These are phyloP conservation scores for Phalaenopsis hybrid DNA, from an alignment of 116 monocot genomes.

Conservation along the genomic window DNA sequence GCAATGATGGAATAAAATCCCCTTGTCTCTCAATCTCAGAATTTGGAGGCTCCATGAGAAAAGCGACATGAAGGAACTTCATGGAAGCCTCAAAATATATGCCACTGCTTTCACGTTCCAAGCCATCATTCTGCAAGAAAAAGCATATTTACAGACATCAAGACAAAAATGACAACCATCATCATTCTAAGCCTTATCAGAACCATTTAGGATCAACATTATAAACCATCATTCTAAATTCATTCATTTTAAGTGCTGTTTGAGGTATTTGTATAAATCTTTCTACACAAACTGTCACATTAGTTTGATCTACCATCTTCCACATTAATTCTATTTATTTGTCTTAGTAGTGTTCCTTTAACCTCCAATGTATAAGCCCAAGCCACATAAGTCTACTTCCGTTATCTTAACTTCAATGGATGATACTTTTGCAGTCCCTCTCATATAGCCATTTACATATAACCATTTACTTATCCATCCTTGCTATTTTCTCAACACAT, in stretches of 20 bases:
- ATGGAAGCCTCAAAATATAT: slow-evolving; percentile 83
- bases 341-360: not conserved
- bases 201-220: not conserved
- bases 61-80: slow-evolving; percentile 75
- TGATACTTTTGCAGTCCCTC: not conserved
- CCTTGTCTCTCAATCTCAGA: slow-evolving; percentile 47
- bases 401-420: not conserved
- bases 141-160: slow-evolving; percentile 2
- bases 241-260: not conserved
- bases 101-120: slow-evolving; percentile 52
- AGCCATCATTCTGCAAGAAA: slow-evolving; percentile 55
- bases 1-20: slow-evolving; percentile 39
- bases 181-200: not conserved
- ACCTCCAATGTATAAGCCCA: not conserved
- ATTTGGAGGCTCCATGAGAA: slow-evolving; percentile 47
- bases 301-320: not conserved
- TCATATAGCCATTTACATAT: not conserved
- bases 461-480: not conserved
- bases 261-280: not conserved
- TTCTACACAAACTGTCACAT: not conserved
- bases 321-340: not conserved
- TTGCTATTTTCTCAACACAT: not conserved
- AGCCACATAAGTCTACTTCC: not conserved
- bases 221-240: not conserved
- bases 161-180: not conserved